These are phyloP conservation scores for Penicillium sp. DNA, from an alignment of 2,329 filamentous ascomycete species.

Conservation along the genomic window DNA sequence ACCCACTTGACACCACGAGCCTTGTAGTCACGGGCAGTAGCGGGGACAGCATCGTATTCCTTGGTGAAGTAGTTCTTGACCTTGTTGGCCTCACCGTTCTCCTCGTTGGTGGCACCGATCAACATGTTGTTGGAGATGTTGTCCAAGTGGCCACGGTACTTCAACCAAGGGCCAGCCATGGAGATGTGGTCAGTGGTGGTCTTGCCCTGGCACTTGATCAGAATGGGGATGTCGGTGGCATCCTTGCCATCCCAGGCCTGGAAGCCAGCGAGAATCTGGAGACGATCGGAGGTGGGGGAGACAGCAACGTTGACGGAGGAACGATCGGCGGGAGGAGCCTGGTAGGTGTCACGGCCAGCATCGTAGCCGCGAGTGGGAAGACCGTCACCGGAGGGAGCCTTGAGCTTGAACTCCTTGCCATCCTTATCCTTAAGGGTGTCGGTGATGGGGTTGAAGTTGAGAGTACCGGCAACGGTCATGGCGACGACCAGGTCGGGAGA, in stretches of 20 bases:
- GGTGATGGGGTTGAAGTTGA: slow-evolving; percentile 93
- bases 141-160: slow-evolving; percentile 98
- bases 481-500: slow-evolving; percentile 89
- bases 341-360: slow-evolving; percentile 89
- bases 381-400: slow-evolving; percentile 74
- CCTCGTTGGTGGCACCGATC: slow-evolving; percentile 92
- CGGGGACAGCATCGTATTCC: slow-evolving; percentile 84
- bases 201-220: slow-evolving; percentile 97
- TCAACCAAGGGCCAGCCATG: slow-evolving; percentile 93
- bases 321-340: slow-evolving; percentile 85
- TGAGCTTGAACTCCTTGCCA: slow-evolving; percentile 91
- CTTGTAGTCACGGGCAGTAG: slow-evolving; percentile 98
- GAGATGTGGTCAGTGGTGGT: slow-evolving; percentile 97
- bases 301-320: slow-evolving; percentile 73
- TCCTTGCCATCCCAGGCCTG: slow-evolving; percentile 90
- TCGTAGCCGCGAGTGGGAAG: slow-evolving; percentile 84
- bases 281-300: slow-evolving; percentile 85
- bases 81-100: slow-evolving; percentile 97
- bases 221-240: slow-evolving; percentile 75
- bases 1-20: slow-evolving; percentile 94
- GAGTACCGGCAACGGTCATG: slow-evolving; percentile 75
- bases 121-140: slow-evolving; percentile 98
- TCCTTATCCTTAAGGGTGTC: slow-evolving; percentile 92
- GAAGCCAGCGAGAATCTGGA: slow-evolving; percentile 89
- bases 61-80: slow-evolving; percentile 85